Base-by-base conservation (phyloP, 2,329 filamentous ascomycete genomes). In the Aureobasidium vineae region DNA sequence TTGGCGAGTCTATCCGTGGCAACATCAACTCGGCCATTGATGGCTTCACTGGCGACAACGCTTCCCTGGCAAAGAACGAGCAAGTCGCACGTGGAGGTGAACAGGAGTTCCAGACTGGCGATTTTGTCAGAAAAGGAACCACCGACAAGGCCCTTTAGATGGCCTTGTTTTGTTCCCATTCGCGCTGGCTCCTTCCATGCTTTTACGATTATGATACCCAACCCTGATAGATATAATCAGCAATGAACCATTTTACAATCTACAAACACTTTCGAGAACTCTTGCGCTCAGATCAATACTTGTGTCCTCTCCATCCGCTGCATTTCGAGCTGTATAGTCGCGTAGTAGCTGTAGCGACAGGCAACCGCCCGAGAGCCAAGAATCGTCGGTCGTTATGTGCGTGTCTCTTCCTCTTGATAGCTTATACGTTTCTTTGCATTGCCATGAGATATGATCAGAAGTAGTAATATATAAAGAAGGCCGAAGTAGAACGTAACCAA, bases 1-100 rank as follows among this genome's bases (percentile, higher is more conserved):
- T 66, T 28, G 65, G 65, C 49, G 65, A 66, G 31, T 47, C 56
- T 28, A 53, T 66, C 26, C 65, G 65, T 13, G 65, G 65, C 45
- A 63, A 66, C 47, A 49, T 66, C 56, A 66, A 66, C 47, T 33
- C 31, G 0, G 65, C 65, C 0, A 63, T 63, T n/a, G 65, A 66
- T 28, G 43, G 45, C 38, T 53, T 63, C 28, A 63, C 65, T 10
- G 57, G 56, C 28, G 65, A 66, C 57, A 31, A 15, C 5, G 57
- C 56, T 21, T 59, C 65, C 5, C 10, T 53, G 28, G 56, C 65
- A 28, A 61, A 66, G 28, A 66, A 66, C 40, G 56, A 61, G 49
- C 26, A 28, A 15, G 57, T 66, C 7, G 65, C 65, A 15, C 36
- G 49, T 15, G 57, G 57, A 23, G 65, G 65, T 8, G 36, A 66